A percentile compares a stretch with the other conserved stretches of the same genome.
phyloP scores from a whole-genome alignment of 306 rosid species.

The Quillaja saponaria region DNA sequence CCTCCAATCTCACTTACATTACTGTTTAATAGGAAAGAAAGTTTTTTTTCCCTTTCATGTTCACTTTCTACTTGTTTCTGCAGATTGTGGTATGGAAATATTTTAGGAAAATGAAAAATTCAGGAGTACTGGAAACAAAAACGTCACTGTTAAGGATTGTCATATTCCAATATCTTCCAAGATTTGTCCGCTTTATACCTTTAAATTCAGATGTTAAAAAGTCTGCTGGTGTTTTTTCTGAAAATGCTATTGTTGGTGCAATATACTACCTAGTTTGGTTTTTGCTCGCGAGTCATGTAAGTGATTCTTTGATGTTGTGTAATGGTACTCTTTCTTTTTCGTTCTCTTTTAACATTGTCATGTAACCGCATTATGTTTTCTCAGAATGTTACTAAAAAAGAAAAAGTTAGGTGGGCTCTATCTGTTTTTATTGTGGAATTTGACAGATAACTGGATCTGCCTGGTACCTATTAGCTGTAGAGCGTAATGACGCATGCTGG shows the following conservation, averaged over 20 bases:
- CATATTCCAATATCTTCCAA: slow-evolving; percentile 65
- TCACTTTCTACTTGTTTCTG: slow-evolving; percentile 18
- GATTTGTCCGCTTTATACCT: slow-evolving; percentile 74
- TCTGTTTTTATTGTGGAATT: slow-evolving; percentile 5
- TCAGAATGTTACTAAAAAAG: neutral
- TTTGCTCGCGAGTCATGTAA: slow-evolving; percentile 89
- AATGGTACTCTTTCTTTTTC: slow-evolving; percentile 6
- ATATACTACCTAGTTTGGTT: slow-evolving; percentile 81
- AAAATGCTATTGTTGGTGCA: slow-evolving; percentile 83
- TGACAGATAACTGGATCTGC: slow-evolving; percentile 73
- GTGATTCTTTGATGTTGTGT: slow-evolving; percentile 24
- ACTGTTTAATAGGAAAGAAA: neutral
- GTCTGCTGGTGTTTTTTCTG: slow-evolving; percentile 82
- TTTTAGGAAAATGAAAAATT: slow-evolving; percentile 41
- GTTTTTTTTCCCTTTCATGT: neutral
- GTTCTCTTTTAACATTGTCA: slow-evolving; percentile 1
- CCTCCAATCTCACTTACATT: too few relatives aligned
- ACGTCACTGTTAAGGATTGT: slow-evolving; percentile 58
- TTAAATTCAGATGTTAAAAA: slow-evolving; percentile 82
- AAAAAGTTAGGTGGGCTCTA: neutral
- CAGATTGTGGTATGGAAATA: slow-evolving; percentile 72
- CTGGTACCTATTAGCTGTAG: slow-evolving; percentile 85
- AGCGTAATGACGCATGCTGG: slow-evolving; percentile 81
- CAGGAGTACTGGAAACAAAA: slow-evolving; percentile 69
- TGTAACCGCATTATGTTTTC: neutral